phyloP scores from a whole-genome alignment of 352 stramenopile species.

The Globisporangium takayamanum region DNA sequence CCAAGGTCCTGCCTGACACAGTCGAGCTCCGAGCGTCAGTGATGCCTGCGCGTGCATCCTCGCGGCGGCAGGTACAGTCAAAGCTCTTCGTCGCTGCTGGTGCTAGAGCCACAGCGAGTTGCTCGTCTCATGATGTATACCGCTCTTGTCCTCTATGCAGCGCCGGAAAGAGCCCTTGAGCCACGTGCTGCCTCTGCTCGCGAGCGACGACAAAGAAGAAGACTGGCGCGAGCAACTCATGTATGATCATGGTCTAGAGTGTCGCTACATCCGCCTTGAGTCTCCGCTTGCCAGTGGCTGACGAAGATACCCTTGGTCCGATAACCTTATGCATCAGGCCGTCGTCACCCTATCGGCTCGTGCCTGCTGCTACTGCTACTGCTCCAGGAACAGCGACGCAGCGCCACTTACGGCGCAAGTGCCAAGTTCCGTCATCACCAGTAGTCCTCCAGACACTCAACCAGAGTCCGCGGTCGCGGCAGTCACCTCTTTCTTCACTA shows the following conservation, averaged over 20 bases:
- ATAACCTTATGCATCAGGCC: slow-evolving; percentile 15
- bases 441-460: slow-evolving; percentile 20
- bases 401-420: slow-evolving; percentile 19
- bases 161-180: slow-evolving; percentile 2
- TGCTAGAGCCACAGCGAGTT: background rate
- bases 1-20: background rate
- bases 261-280: background rate
- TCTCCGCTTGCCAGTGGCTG: too few relatives aligned
- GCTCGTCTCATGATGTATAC: background rate
- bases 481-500: background rate
- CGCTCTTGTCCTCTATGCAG: background rate
- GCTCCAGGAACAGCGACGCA: slow-evolving; percentile 7
- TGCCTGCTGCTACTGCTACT: slow-evolving; percentile 2
- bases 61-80: slow-evolving; percentile 2
- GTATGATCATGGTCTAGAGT: slow-evolving; percentile 8
- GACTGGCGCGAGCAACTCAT: slow-evolving; percentile 39
- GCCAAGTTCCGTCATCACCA: slow-evolving; percentile 13
- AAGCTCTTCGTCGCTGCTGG: background rate
- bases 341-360: slow-evolving; percentile 22
- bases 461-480: slow-evolving; percentile 18
- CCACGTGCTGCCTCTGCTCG: slow-evolving; percentile 2
- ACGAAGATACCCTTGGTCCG: too few relatives aligned
- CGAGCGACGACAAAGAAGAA: slow-evolving; percentile 13
- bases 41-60: background rate
- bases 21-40: background rate